A percentile compares a stretch with the other conserved stretches of the same genome.
These are phyloP conservation scores for Narthecium ossifragum DNA, from an alignment of 106 monocot species.

Conservation along the genomic window DNA sequence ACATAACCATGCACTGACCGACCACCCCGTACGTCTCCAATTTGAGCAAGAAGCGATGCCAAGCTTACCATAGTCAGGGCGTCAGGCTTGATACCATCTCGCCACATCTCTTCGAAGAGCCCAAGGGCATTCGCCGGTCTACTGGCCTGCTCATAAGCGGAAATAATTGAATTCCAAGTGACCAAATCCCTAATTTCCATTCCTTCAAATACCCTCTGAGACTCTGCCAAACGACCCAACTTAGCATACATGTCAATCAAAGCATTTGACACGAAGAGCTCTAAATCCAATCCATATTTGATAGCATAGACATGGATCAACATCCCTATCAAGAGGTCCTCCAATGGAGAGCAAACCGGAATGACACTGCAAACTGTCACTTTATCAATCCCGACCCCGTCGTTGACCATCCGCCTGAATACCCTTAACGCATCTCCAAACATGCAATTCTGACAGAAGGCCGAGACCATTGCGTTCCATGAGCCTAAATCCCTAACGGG, in stretches of 20 bases:
- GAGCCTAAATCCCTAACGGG: constrained; percentile 36
- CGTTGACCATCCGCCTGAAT: constrained; percentile 40
- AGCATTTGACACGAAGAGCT: constrained; percentile 61
- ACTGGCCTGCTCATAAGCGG: constrained; percentile 35
- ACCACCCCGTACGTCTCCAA: constrained; percentile 17
- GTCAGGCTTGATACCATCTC: constrained; percentile 21
- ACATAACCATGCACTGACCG: constrained; percentile 32
- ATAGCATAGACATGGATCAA: constrained; percentile 35
- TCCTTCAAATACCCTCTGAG: constrained; percentile 34
- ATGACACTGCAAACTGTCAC: constrained; percentile 56
- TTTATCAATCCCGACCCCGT: constrained; percentile 29
- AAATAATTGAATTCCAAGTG: constrained; percentile 47
- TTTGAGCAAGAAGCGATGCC: constrained; percentile 29
- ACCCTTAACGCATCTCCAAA: constrained; percentile 20
- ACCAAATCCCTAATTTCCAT: constrained; percentile 37
- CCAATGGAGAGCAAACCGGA: constrained; percentile 42
- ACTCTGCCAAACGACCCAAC: constrained; percentile 20
- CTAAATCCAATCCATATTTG: constrained; percentile 43
- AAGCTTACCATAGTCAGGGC: constrained; percentile 31
- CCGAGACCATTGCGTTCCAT: constrained; percentile 73
- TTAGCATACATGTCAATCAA: constrained; percentile 72
- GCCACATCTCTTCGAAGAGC: constrained; percentile 24
- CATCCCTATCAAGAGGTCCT: constrained; percentile 24
- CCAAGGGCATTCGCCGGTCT: constrained; percentile 9
- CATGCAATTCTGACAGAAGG: constrained; percentile 47